phyloP scores from a whole-genome alignment of 441 rosid species.

The Melastoma candidum region DNA sequence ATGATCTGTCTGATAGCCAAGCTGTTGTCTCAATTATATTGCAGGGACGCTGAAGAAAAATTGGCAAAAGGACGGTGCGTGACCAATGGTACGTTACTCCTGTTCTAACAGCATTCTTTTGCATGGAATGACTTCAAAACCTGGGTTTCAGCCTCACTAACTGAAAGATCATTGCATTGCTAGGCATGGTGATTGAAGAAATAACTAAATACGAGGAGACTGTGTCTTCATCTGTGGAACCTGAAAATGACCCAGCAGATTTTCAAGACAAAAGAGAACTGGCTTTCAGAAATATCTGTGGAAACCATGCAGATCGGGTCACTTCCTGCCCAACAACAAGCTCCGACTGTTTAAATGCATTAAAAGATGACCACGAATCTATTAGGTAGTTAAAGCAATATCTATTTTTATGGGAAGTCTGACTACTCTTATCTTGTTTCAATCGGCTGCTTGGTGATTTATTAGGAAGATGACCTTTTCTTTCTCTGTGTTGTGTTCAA shows the following conservation, averaged over 20 bases:
- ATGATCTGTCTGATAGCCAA: background rate
- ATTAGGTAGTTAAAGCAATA: conserved; percentile 37
- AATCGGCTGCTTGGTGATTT: too few species aligned
- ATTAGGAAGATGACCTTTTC: too few species aligned
- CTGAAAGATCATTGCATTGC: conserved; percentile 4
- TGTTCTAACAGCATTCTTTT: background rate
- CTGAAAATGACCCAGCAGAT: conserved; percentile 23
- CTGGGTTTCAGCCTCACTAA: too few species aligned
- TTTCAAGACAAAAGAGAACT: conserved; percentile 21
- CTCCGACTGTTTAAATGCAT: conserved; percentile 47
- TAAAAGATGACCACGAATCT: conserved; percentile 68
- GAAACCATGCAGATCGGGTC: conserved; percentile 14
- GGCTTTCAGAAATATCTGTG: conserved; percentile 17
- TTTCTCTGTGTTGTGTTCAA: too few species aligned
- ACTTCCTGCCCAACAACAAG: conserved; percentile 21
- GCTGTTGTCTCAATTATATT: conserved; percentile 4
- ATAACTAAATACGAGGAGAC: conserved; percentile 47
- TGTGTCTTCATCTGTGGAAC: conserved; percentile 24
- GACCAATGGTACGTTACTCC: conserved; percentile 34
- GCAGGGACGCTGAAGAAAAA: conserved; percentile 59
- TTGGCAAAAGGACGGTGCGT: conserved; percentile 31
- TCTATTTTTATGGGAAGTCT: too few species aligned
- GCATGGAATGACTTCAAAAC: too few species aligned
- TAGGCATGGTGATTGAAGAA: conserved; percentile 74
- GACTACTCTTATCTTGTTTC: too few species aligned